These are phyloP conservation scores for Hysterium pulicare DNA, from an alignment of 2,329 filamentous ascomycete species.

Conservation along the genomic window DNA sequence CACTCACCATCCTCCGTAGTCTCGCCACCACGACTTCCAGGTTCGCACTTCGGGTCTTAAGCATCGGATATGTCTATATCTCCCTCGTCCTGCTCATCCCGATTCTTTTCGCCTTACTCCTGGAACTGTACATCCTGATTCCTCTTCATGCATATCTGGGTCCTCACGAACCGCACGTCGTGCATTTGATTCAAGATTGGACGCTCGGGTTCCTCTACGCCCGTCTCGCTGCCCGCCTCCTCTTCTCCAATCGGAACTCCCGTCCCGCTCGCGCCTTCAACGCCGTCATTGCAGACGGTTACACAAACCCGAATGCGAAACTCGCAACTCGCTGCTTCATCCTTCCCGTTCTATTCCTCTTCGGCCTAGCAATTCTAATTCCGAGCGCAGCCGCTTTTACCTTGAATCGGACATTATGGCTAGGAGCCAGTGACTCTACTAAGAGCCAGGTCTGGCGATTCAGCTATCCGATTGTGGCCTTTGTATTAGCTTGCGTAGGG, in stretches of 20 bases:
- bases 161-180: constrained; percentile 58
- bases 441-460: constrained; percentile 59
- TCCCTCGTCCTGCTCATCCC: constrained; percentile 78
- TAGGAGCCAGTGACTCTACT: constrained; percentile 44
- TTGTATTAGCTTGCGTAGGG: constrained; percentile 46
- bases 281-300: constrained; percentile 67
- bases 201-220: constrained; percentile 88
- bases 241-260: constrained; percentile 65
- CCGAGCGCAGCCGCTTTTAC: constrained; percentile 61
- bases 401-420: constrained; percentile 43
- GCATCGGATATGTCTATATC: constrained; percentile 70
- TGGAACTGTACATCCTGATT: constrained; percentile 85
- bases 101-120: constrained; percentile 70
- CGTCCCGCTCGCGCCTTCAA: constrained; percentile 71
- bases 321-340: constrained; percentile 84
- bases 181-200: constrained; percentile 91
- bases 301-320: constrained; percentile 71
- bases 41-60: constrained; percentile 37
- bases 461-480: constrained; percentile 66
- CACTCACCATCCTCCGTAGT: constrained; percentile 22
- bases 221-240: constrained; percentile 69
- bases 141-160: constrained; percentile 73
- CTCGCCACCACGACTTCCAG: constrained; percentile 15
- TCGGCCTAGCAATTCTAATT: constrained; percentile 57
- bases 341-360: constrained; percentile 67